Evolutionary conservation across 176 grass and related monocot genomes (phyloP).

Genomic region (Oryza glumipatula): DNA sequence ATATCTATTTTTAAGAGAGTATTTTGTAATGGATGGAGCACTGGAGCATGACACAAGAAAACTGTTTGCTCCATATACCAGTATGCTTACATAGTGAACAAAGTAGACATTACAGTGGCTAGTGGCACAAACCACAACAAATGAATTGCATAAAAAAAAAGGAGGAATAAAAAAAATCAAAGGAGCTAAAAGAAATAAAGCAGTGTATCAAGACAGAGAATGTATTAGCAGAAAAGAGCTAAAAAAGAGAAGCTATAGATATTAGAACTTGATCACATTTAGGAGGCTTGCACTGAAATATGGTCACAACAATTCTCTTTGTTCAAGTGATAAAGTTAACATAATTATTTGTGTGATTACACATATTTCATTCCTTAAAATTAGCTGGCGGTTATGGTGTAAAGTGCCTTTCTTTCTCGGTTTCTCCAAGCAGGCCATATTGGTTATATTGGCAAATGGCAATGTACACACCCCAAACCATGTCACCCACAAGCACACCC

Average conservation of each 20-base stretch:
- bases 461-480: not conserved
- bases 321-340: not conserved
- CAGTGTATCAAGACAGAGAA: no score
- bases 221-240: no score
- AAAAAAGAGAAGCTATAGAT: no score
- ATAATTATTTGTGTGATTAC: not conserved
- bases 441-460: conserved; percentile 3
- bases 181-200: no score
- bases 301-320: not conserved
- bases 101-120: not conserved
- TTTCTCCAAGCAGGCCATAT: not conserved
- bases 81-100: not conserved
- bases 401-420: not conserved
- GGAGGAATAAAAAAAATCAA: no score
- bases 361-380: not conserved
- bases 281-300: conserved; percentile 7
- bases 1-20: no score
- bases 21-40: no score
- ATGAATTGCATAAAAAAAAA: no score
- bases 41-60: no score
- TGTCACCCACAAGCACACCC: not conserved
- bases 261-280: not conserved
- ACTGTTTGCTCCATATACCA: not conserved
- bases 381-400: not conserved
- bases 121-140: no score